These are phyloP conservation scores for Passiflora organensis DNA, from an alignment of 345 rosid genomes.

Conservation along the genomic window DNA sequence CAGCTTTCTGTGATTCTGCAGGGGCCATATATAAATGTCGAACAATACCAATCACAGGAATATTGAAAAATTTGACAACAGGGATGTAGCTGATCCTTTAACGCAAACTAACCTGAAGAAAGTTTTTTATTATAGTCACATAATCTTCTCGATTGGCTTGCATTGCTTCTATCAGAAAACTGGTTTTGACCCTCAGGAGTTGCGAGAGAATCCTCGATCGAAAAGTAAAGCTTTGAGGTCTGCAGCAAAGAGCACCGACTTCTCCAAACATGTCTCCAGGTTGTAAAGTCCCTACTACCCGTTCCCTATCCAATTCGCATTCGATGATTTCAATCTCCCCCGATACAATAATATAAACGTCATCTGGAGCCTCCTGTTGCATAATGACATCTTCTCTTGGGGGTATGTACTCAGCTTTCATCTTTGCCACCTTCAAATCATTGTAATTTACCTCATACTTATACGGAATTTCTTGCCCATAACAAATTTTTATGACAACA, in stretches of 20 bases:
- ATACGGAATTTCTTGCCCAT: too few species aligned
- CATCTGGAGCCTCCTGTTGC: slow-evolving; percentile 83
- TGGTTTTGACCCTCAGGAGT: slow-evolving; percentile 65
- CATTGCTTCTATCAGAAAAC: slow-evolving; percentile 58
- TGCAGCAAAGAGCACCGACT: slow-evolving; percentile 72
- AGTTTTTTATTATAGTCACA: slow-evolving; percentile 60
- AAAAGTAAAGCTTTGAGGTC: slow-evolving; percentile 61
- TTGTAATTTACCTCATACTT: too few species aligned
- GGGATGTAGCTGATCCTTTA: background rate
- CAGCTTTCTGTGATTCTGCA: slow-evolving; percentile 58
- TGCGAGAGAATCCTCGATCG: slow-evolving; percentile 77
- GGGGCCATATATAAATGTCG: background rate
- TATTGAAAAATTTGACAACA: background rate
- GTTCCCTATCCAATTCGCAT: slow-evolving; percentile 52
- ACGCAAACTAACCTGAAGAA: slow-evolving; percentile 45
- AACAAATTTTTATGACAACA: too few species aligned
- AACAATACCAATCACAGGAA: too few species aligned
- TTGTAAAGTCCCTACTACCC: slow-evolving; percentile 47
- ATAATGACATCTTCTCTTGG: slow-evolving; percentile 83
- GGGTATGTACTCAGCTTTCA: slow-evolving; percentile 91
- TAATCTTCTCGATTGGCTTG: slow-evolving; percentile 63
- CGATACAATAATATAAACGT: slow-evolving; percentile 73
- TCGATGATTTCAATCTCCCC: slow-evolving; percentile 77
- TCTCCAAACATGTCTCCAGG: slow-evolving; percentile 84
- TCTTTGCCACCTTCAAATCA: slow-evolving; percentile 76